Percentiles rank a stretch among this genome's conserved stretches.
Evolutionary conservation across 2,329 filamentous ascomycete genomes (phyloP).

Genomic region (Colletotrichum karsti): DNA sequence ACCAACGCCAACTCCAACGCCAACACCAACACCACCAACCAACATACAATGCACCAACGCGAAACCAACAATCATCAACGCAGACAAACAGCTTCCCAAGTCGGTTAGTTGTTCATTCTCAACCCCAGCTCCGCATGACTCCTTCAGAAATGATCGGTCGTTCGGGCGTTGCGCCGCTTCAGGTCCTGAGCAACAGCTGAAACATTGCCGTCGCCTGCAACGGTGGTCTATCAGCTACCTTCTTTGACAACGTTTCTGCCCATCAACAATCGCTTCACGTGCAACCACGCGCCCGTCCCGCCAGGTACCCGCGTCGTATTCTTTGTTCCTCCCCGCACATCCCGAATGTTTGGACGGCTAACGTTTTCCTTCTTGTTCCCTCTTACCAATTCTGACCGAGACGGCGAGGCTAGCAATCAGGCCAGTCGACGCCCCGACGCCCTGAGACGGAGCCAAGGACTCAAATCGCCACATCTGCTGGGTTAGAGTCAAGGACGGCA

Average conservation of each 20-base stretch:
- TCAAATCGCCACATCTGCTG: neutral
- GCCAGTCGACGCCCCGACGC: neutral
- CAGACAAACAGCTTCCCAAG: neutral
- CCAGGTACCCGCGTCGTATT: conserved; percentile 7
- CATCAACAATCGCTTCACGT: neutral
- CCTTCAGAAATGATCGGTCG: conserved; percentile 7
- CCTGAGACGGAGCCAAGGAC: neutral
- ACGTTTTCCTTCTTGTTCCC: neutral
- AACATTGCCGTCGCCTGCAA: conserved; percentile 15
- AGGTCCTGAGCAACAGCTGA: neutral
- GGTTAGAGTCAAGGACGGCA: neutral
- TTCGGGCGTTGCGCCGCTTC: conserved; percentile 15
- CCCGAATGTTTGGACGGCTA: conserved; percentile 1
- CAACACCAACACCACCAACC: neutral
- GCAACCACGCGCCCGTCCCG: neutral
- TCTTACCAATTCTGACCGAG: neutral
- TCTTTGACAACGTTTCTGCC: conserved; percentile 4
- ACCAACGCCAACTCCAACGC: neutral
- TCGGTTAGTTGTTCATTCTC: neutral
- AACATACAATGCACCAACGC: neutral
- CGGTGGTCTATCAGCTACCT: conserved; percentile 7
- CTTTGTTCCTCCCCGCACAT: conserved; percentile 4
- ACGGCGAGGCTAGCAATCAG: neutral
- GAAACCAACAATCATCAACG: neutral
- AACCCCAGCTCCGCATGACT: conserved; percentile 1